Evolutionary conservation across 805 yeast genomes (phyloP).

Genomic region (Schizosaccharomyces pombe): DNA sequence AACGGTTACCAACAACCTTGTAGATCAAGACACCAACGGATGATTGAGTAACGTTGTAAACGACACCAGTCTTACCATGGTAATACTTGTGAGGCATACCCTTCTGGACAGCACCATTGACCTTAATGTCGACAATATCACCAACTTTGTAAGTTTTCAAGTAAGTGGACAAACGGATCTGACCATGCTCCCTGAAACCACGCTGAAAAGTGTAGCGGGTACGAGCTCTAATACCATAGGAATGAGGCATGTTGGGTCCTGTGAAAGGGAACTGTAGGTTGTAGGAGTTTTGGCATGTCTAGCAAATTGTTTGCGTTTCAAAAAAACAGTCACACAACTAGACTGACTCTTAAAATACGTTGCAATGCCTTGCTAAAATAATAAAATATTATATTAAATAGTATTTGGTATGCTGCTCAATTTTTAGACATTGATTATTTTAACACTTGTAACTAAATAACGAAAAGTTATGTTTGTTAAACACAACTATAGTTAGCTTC

Average conservation of each 20-base stretch:
- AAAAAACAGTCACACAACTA: slow-evolving; percentile 1
- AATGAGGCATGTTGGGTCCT: slow-evolving; percentile 5
- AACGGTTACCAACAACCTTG: slow-evolving; percentile 98
- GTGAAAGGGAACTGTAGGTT: background rate
- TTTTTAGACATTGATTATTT: too few relatives aligned
- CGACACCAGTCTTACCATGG: slow-evolving; percentile 99
- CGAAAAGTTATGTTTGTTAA: too few relatives aligned
- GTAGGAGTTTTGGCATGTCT: background rate
- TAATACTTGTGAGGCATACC: slow-evolving; percentile 99
- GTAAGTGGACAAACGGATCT: slow-evolving; percentile 70
- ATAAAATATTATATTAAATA: too few relatives aligned
- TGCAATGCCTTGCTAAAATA: too few relatives aligned
- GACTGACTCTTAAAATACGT: background rate
- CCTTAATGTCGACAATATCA: slow-evolving; percentile 97
- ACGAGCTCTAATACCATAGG: slow-evolving; percentile 80
- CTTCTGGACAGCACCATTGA: slow-evolving; percentile 96
- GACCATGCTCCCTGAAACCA: slow-evolving; percentile 37
- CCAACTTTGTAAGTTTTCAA: slow-evolving; percentile 95
- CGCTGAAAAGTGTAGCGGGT: slow-evolving; percentile 94
- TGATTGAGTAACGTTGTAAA: slow-evolving; percentile 95
- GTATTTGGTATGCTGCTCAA: too few relatives aligned
- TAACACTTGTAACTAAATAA: too few relatives aligned
- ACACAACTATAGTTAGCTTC: too few relatives aligned
- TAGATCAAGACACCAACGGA: slow-evolving; percentile 94
- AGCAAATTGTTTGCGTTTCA: background rate